Percentiles rank a stretch among this genome's conserved stretches.
Evolutionary conservation across 176 grass and related monocot species (phyloP).

Genomic region (Eleusine indica): DNA sequence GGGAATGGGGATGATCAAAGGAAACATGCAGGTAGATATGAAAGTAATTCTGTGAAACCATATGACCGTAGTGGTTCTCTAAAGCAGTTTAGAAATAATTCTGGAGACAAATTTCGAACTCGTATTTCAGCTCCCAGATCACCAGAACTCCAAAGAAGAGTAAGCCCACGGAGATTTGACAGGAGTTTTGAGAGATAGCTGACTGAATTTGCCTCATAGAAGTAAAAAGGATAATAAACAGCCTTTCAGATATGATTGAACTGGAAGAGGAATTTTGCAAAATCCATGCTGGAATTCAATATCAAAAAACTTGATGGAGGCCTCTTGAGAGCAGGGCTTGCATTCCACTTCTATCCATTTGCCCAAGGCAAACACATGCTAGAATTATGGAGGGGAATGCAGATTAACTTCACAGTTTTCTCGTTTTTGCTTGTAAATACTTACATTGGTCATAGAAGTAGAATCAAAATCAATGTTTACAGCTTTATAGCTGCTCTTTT

Average conservation of each 20-base stretch:
- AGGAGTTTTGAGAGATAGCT: constrained; percentile 50
- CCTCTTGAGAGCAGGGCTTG: constrained; percentile 33
- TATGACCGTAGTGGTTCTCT: constrained; percentile 47
- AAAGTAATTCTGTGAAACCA: constrained; percentile 52
- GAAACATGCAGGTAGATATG: constrained; percentile 50
- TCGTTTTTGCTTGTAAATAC: constrained; percentile 66
- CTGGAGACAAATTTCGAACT: constrained; percentile 54
- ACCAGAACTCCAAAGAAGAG: constrained; percentile 52
- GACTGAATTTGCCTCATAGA: constrained; percentile 41
- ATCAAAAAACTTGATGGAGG: constrained; percentile 34
- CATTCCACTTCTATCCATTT: constrained; percentile 31
- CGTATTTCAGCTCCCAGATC: constrained; percentile 53
- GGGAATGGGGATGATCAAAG: constrained; percentile 53
- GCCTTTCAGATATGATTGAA: constrained; percentile 40
- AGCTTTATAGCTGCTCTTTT: constrained; percentile 51
- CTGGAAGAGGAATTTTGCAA: constrained; percentile 22
- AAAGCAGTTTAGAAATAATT: constrained; percentile 52
- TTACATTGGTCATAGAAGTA: constrained; percentile 63
- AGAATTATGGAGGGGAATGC: constrained; percentile 34
- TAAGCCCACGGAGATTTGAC: constrained; percentile 56
- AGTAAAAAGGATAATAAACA: constrained; percentile 50
- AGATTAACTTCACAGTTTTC: constrained; percentile 59
- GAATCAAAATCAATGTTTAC: constrained; percentile 47
- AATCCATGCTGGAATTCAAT: constrained; percentile 24
- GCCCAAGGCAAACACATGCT: constrained; percentile 37